Conservation (phyloP, 139 green algal genomes). For the Chlamydomonas schloesseri region DNA sequence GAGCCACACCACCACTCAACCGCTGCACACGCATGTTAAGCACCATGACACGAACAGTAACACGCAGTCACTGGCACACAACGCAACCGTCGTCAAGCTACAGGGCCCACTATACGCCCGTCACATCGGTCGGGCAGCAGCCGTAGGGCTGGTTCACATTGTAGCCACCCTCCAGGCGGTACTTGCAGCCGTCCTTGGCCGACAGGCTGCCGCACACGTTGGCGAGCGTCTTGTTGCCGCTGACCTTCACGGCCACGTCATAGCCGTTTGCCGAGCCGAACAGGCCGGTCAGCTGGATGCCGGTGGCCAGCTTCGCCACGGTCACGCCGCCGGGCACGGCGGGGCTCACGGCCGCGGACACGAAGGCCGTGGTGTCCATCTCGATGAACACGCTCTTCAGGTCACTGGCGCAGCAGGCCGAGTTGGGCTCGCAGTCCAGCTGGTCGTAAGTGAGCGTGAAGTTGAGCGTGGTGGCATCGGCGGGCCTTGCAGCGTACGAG, state of each 20-base stretch:
- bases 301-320: background rate
- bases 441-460: conserved; percentile 35
- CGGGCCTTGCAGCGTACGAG: background rate
- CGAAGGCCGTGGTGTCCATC: background rate
- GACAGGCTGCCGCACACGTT: conserved; percentile 3
- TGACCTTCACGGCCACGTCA: background rate
- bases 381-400: conserved; percentile 53
- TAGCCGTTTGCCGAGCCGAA: conserved; percentile 39
- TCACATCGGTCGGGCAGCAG: conserved; percentile 41
- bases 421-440: conserved; percentile 44
- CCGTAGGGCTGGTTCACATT: conserved; percentile 18
- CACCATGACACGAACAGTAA: background rate
- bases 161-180: conserved; percentile 46
- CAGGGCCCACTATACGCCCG: background rate
- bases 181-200: conserved; percentile 11
- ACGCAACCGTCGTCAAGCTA: background rate
- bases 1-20: no score
- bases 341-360: background rate
- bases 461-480: background rate
- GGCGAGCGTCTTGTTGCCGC: background rate
- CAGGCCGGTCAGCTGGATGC: conserved; percentile 44
- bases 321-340: background rate
- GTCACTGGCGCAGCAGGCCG: conserved; percentile 51
- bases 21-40: no score
- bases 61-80: background rate